Percentiles rank a stretch among this genome's conserved stretches.
These are phyloP conservation scores for Exophiala phaeomuriformis DNA, from an alignment of 2,329 filamentous ascomycete species.

Conservation along the genomic window DNA sequence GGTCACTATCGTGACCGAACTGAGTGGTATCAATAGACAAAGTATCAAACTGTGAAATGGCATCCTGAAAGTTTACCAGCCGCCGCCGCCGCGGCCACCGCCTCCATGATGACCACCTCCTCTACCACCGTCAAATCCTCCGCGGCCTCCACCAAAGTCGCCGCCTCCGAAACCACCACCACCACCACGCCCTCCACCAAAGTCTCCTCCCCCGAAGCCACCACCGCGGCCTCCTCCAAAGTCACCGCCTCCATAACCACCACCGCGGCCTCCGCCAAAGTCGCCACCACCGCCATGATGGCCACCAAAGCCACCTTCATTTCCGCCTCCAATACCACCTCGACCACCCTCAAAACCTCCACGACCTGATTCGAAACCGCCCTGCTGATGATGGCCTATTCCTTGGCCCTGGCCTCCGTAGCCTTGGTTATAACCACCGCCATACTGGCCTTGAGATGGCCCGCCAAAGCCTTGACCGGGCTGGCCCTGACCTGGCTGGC, in stretches of 20 bases:
- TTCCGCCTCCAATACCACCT: neutral
- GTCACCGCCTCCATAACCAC: neutral
- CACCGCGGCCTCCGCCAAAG: neutral
- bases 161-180: neutral
- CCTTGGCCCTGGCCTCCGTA: too few species aligned
- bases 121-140: neutral
- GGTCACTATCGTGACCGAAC: too few species aligned
- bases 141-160: neutral
- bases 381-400: neutral
- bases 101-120: neutral
- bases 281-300: neutral
- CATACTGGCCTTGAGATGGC: neutral
- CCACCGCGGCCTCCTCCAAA: neutral
- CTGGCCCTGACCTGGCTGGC: neutral
- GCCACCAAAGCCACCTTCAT: neutral
- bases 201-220: neutral
- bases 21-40: too few species aligned
- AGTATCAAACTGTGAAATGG: too few species aligned
- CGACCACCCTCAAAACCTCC: neutral
- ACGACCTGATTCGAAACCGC: neutral
- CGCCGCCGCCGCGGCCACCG: neutral
- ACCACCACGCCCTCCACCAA: neutral
- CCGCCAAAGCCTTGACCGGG: neutral
- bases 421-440: neutral
- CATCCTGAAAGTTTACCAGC: neutral